Conservation (phyloP, 805 yeast species). For the Zygosaccharomyces lentus region DNA sequence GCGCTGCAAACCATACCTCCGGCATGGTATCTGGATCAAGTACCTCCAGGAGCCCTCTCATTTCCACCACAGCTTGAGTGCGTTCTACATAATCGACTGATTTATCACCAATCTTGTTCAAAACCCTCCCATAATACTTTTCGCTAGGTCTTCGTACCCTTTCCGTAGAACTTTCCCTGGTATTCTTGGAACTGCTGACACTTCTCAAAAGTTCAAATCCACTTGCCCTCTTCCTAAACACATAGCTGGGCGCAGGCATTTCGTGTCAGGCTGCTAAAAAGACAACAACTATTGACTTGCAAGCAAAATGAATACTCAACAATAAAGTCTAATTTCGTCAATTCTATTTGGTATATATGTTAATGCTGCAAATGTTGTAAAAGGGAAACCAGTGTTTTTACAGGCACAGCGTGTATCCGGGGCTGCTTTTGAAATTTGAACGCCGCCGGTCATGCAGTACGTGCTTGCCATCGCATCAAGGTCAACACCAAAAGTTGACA, state of each 20-base stretch:
- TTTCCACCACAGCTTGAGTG: slow-evolving; percentile 47
- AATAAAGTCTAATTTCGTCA: neutral
- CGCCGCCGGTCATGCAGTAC: neutral
- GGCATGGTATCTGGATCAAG: slow-evolving; percentile 56
- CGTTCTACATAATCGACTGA: slow-evolving; percentile 24
- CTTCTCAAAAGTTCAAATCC: slow-evolving; percentile 9
- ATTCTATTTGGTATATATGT: neutral
- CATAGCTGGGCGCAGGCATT: slow-evolving; percentile 14
- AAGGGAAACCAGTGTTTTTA: neutral
- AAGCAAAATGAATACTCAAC: neutral
- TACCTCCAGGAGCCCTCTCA: slow-evolving; percentile 48
- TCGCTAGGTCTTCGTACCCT: slow-evolving; percentile 18
- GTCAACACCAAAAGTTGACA: slow-evolving; percentile 44
- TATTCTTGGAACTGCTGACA: neutral
- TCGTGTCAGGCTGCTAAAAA: neutral
- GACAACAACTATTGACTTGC: neutral
- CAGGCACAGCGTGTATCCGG: neutral
- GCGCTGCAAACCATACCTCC: slow-evolving; percentile 71
- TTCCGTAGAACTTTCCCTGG: neutral
- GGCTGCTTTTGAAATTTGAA: neutral
- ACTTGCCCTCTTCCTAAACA: slow-evolving; percentile 5
- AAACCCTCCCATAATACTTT: slow-evolving; percentile 5
- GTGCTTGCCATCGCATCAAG: neutral
- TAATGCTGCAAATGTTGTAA: neutral
- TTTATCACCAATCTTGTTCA: slow-evolving; percentile 10